Evolutionary conservation across 176 grass and related monocot genomes (phyloP).

Genomic region (Zea luxurians): DNA sequence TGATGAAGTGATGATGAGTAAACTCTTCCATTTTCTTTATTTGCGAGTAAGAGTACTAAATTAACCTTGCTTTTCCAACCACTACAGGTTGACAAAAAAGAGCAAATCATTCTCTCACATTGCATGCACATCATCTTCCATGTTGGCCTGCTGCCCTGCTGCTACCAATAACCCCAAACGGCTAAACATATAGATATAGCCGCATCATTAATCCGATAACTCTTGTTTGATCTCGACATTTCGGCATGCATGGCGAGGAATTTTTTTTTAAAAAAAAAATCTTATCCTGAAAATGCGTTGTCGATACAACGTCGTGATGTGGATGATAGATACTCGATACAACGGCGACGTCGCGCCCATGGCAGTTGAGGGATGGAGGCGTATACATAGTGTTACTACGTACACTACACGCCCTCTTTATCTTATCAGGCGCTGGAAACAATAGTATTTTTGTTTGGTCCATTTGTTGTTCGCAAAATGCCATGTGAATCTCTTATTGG

Average conservation of each 20-base stretch:
- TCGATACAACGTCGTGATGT: background rate
- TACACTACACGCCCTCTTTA: background rate
- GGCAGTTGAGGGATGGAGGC: slow-evolving; percentile 1
- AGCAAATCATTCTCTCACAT: background rate
- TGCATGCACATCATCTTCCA: background rate
- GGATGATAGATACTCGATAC: background rate
- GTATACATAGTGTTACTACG: background rate
- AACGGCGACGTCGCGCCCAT: slow-evolving; percentile 3
- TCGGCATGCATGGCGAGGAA: background rate
- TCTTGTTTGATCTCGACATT: background rate
- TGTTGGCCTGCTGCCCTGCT: slow-evolving; percentile 2
- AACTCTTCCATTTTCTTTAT: too few relatives aligned
- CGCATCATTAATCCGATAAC: background rate
- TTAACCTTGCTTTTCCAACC: too few relatives aligned
- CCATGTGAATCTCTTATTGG: slow-evolving; percentile 17
- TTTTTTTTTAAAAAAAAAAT: background rate
- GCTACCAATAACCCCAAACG: background rate
- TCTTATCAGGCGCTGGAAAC: background rate
- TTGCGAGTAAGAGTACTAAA: too few relatives aligned
- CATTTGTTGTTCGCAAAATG: slow-evolving; percentile 32
- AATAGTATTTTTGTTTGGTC: background rate
- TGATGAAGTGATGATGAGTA: background rate
- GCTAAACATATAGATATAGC: background rate
- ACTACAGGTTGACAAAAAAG: too few relatives aligned
- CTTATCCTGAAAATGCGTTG: slow-evolving; percentile 38